phyloP scores from a whole-genome alignment of 192 early-diverging fungal species.

The Mortierella claussenii region DNA sequence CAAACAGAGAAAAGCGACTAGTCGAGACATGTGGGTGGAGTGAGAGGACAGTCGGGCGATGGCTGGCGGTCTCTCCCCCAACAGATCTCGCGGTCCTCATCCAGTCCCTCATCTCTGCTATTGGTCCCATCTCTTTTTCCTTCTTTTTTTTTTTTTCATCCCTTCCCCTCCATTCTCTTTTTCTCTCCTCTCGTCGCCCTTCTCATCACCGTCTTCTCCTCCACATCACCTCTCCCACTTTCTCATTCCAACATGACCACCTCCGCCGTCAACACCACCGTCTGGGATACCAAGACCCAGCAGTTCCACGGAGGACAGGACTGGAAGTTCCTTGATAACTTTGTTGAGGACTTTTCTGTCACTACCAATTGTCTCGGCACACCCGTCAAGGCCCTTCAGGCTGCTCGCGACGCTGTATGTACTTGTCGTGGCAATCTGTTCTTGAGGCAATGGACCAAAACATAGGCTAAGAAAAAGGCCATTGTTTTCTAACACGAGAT shows the following conservation, averaged over 20 bases:
- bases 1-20: too few species aligned
- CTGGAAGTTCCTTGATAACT: slow-evolving; percentile 83
- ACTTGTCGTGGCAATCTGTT: not conserved
- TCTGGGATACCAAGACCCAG: slow-evolving; percentile 91
- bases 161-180: not conserved
- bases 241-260: slow-evolving; percentile 17
- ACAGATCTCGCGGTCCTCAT: not conserved
- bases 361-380: slow-evolving; percentile 92
- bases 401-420: slow-evolving; percentile 76
- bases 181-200: not conserved
- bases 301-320: slow-evolving; percentile 92
- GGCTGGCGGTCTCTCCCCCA: too few species aligned
- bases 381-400: slow-evolving; percentile 76
- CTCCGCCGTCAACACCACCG: slow-evolving; percentile 39
- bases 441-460: not conserved
- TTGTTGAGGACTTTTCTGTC: slow-evolving; percentile 92
- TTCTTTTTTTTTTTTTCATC: not conserved
- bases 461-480: too few species aligned
- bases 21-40: too few species aligned
- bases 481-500: too few species aligned
- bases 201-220: not conserved
- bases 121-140: too few species aligned
- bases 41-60: too few species aligned
- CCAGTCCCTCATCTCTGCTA: not conserved
- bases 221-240: not conserved